Base-by-base conservation (phyloP, 805 yeast genomes). In the Yarrowia sp. region DNA sequence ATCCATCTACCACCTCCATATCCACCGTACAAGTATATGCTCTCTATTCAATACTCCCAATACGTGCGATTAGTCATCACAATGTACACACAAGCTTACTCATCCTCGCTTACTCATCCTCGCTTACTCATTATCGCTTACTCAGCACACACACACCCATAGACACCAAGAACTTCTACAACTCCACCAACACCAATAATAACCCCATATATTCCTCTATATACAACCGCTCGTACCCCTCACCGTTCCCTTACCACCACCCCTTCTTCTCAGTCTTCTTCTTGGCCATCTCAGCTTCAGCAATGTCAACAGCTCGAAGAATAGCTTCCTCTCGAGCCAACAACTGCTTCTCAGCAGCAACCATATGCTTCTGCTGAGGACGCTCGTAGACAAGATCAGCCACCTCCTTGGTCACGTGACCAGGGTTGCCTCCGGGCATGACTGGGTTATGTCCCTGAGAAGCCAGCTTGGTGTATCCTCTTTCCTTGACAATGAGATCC, bases 311-410 rank as follows among this genome's bases (percentile, higher is more conserved):
- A 0, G 85, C 86, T 52, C 76, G 74, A 70, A 84, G 74, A 68
- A 79, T 73, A 15, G 79, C 80, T 69, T 85, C 95, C 74, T 91
- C 96, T 65, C 85, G 83, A 68, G 86, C 85, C 75, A 90, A 95
- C 69, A 83, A 79, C 33, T 87, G 80, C 69, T 90, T 80, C 75
- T 90, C 90, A 0, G 95, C 96, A 75, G 88, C 91, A 68, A 89
- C 83, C 12, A 86, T 81, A 73, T 91, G 97, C 70, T 86, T 84
- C 71, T 87, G 85, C 66, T 86, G 86, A 6, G 91, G 95, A 78
- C 90, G 82, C 74, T 85, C 89, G 79, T 85, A 79, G 17, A 40
- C 52, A 7, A 43, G 24, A 24, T 73, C 81, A 74, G 69, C 79
- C 73, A 73, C 79, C 75, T 72, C 74, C 77, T 83, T 72, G 79